A percentile compares a stretch with the other conserved stretches of the same genome.
These are phyloP conservation scores for Lenwebbia sp. DNA, from an alignment of 345 rosid genomes.

Conservation along the genomic window DNA sequence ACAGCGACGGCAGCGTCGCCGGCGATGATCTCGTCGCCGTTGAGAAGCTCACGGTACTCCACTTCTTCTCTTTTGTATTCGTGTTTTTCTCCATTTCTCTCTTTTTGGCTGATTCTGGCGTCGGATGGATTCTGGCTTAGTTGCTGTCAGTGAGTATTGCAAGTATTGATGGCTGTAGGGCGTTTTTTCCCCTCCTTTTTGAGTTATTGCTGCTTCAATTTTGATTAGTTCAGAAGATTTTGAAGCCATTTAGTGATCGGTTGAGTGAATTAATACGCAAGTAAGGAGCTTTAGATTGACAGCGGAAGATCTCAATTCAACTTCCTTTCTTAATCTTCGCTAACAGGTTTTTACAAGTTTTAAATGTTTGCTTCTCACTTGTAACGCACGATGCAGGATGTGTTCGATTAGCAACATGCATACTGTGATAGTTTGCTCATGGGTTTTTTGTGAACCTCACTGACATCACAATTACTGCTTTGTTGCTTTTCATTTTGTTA, in stretches of 20 bases:
- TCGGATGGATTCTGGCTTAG: background rate
- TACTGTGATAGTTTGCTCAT: background rate
- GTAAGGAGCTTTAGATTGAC: background rate
- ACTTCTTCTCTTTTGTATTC: background rate
- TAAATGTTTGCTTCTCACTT: background rate
- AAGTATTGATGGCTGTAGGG: background rate
- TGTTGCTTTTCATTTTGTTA: background rate
- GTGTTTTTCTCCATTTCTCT: background rate
- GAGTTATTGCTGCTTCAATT: background rate
- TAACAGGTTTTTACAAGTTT: background rate
- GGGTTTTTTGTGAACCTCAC: background rate
- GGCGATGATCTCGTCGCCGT: background rate
- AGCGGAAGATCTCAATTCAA: background rate
- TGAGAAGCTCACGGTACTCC: constrained; percentile 16
- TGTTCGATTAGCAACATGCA: background rate
- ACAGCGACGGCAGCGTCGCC: background rate
- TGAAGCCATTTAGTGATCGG: background rate
- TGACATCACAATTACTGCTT: background rate
- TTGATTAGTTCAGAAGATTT: background rate
- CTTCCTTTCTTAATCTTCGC: background rate
- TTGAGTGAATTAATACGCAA: background rate
- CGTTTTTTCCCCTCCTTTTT: background rate
- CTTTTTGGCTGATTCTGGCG: background rate
- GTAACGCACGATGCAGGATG: background rate
- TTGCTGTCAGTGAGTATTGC: background rate